These are phyloP conservation scores for Fagopyrum tataricum DNA, from an alignment of 148 eudicot genomes.

Conservation along the genomic window DNA sequence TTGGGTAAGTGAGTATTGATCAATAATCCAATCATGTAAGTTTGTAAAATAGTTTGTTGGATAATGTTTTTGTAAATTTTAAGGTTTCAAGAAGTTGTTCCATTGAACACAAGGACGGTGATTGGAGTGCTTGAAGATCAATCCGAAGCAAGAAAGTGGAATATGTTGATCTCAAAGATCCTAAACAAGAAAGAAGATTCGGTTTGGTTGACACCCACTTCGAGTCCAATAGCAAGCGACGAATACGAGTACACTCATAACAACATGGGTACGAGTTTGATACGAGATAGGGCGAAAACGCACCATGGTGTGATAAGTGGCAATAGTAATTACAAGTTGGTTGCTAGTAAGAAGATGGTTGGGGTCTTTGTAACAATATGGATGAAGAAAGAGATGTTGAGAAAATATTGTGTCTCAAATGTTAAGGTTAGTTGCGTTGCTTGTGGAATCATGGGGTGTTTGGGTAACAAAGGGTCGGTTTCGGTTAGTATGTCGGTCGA, in stretches of 20 bases:
- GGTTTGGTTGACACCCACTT: conserved; percentile 57
- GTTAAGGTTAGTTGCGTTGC: conserved; percentile 49
- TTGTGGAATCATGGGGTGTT: conserved; percentile 55
- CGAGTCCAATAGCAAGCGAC: conserved; percentile 33
- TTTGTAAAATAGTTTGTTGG: neutral
- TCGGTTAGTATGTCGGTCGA: conserved; percentile 47
- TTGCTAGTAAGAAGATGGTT: conserved; percentile 70
- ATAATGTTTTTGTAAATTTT: neutral
- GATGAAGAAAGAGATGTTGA: conserved; percentile 42
- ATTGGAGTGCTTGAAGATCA: conserved; percentile 42
- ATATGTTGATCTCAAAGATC: conserved; percentile 54
- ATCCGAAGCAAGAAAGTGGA: conserved; percentile 50
- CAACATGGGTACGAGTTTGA: conserved; percentile 13
- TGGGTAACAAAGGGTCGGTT: conserved; percentile 5
- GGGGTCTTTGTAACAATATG: conserved; percentile 56
- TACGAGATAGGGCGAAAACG: conserved; percentile 26
- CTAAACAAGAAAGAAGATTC: conserved; percentile 63
- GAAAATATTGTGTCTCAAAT: conserved; percentile 28
- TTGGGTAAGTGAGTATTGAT: conserved; percentile 32
- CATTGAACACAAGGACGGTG: conserved; percentile 34
- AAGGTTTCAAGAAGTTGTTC: conserved; percentile 62
- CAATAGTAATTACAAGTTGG: conserved; percentile 30
- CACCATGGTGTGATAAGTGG: conserved; percentile 11
- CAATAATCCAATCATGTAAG: neutral
- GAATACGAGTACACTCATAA: conserved; percentile 22